Base-by-base conservation (phyloP, 345 rosid genomes). In the Gossypium raimondii region DNA sequence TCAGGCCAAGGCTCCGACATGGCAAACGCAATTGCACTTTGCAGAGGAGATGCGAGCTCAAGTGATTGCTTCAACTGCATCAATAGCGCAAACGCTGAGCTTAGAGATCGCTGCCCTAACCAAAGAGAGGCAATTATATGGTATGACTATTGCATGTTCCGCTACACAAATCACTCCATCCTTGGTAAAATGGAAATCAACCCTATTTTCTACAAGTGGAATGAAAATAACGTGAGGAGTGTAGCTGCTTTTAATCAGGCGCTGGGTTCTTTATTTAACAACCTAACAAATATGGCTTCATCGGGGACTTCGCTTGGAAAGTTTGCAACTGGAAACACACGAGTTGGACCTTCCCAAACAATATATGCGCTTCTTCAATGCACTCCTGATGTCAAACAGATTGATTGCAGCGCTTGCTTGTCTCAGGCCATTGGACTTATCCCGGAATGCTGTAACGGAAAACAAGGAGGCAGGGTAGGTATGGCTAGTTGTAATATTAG, bases 301-400 rank as follows among this genome's bases (percentile, higher is more conserved):
- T 48, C 74, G 0, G 85, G 81, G 3, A 70, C 65, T 17, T 67
- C 80, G 2, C 58, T 14, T 7, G 44, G 50, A 3, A 84, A 80
- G 55, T 82, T 71, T 41, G 85, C 86, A 0, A 57, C 63, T 0
- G 79, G 79, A 3, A 71, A 59, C 6, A 45, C 41, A 3, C 1
- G 14, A 0, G 55, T 44, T 8, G 2, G 51, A 0, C 16, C 48
- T 24, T 44, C 25, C 3, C 65, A 66, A n/a, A 68, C 51, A 2
- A 11, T 86, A 24, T 80, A 78, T 50, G 81, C 78, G 27, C 72
- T 78, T 11, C 82, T 80, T 43, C 87, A 84, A 74, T 84, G 86
- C 52, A 86, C 89, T 17, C 84, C 87, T 1, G 85, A 84, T 67
- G 59, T 82, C 73, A n/a, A 77, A 0, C 9, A 51, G 24, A 12